Conservation (phyloP, 1,284 basidiomycete species). For the Cryptococcus maquisensis region DNA sequence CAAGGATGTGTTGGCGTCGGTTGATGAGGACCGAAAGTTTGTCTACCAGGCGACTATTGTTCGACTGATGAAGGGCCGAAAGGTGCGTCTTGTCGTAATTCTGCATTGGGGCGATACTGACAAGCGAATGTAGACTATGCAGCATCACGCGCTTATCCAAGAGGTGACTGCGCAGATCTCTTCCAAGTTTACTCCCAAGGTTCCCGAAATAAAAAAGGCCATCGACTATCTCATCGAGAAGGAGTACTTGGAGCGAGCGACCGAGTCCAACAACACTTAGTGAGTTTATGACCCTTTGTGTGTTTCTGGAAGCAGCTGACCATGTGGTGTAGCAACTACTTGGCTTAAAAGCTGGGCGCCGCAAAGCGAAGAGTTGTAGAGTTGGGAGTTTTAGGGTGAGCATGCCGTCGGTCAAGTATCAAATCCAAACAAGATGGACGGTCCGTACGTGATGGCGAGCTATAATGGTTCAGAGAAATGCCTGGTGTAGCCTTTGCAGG, state of each 20-base stretch:
- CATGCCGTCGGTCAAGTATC: too few relatives aligned
- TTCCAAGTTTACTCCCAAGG: constrained; percentile 47
- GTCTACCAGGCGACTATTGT: constrained; percentile 97
- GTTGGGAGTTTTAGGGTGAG: too few relatives aligned
- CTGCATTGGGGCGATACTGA: too few relatives aligned
- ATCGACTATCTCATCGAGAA: constrained; percentile 96
- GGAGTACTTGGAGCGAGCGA: constrained; percentile 92
- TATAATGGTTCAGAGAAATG: too few relatives aligned
- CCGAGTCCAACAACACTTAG: constrained; percentile 55
- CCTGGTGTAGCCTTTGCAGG: too few relatives aligned
- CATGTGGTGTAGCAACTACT: constrained; percentile 23
- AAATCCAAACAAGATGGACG: too few relatives aligned
- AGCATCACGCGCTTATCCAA: constrained; percentile 88
- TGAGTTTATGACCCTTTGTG: constrained; percentile 7
- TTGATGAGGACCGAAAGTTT: constrained; percentile 96
- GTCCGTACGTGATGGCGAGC: too few relatives aligned
- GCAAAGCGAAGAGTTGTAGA: background rate
- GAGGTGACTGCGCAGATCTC: constrained; percentile 92
- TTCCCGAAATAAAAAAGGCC: constrained; percentile 60
- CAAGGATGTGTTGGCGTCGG: constrained; percentile 85
- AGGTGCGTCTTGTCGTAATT: constrained; percentile 37
- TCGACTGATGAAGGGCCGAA: constrained; percentile 95
- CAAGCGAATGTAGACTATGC: constrained; percentile 66
- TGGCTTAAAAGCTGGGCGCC: constrained; percentile 13
- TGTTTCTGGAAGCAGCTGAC: background rate